A percentile compares a stretch with the other conserved stretches of the same genome.
Conservation (phyloP, 1,139 yeast species). For the Yamadazyma sp. region DNA sequence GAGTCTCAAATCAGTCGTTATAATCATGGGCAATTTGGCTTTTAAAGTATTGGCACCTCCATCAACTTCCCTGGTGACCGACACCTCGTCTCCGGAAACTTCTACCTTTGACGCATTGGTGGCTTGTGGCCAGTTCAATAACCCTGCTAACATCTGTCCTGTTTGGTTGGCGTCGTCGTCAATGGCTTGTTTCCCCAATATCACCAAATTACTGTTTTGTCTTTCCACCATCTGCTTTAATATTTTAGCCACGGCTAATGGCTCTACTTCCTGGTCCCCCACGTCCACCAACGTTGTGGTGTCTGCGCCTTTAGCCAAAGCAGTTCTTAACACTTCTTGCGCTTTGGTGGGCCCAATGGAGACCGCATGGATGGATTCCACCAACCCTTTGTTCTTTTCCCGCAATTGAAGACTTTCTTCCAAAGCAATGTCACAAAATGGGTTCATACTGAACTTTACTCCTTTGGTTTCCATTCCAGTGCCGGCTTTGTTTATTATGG, state of each 20-base stretch:
- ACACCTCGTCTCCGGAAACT: conserved; percentile 58
- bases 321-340: conserved; percentile 84
- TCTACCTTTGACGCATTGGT: conserved; percentile 92
- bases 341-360: conserved; percentile 87
- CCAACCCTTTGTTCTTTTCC: conserved; percentile 67
- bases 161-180: conserved; percentile 95
- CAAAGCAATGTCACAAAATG: conserved; percentile 93
- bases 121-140: conserved; percentile 96
- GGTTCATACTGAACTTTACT: conserved; percentile 90
- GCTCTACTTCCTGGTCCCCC: conserved; percentile 75
- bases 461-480: conserved; percentile 90
- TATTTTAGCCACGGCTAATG: conserved; percentile 87
- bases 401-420: conserved; percentile 87
- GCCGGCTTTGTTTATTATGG: conserved; percentile 83
- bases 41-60: conserved; percentile 88
- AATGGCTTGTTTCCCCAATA: conserved; percentile 94
- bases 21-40: conserved; percentile 78
- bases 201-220: conserved; percentile 71
- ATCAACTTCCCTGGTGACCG: conserved; percentile 89
- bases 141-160: conserved; percentile 96
- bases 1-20: conserved; percentile 90
- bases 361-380: conserved; percentile 85
- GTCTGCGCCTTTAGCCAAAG: conserved; percentile 94
- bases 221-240: conserved; percentile 71
- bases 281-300: conserved; percentile 79